These are phyloP conservation scores for Tylopilus vinaceipallidus DNA, from an alignment of 768 basidiomycete genomes.

Conservation along the genomic window DNA sequence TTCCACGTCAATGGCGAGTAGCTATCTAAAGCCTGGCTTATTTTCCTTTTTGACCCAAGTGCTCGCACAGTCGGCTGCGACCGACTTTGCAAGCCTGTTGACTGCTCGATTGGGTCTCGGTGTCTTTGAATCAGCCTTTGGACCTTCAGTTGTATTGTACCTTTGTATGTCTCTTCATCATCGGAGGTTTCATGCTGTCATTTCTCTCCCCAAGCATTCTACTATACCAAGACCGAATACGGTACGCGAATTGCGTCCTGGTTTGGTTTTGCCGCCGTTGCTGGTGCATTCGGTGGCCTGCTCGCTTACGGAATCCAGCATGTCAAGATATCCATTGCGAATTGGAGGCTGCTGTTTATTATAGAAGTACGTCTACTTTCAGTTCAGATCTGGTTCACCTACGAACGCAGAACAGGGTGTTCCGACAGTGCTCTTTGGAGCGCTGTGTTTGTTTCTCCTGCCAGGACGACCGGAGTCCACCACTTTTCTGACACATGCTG, in stretches of 20 bases:
- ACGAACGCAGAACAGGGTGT: slow-evolving; percentile 44
- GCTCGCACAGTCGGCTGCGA: slow-evolving; percentile 23
- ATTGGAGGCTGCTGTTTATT: slow-evolving; percentile 40
- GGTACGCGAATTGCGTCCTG: slow-evolving; percentile 49
- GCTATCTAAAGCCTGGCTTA: background rate
- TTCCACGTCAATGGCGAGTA: slow-evolving; percentile 64
- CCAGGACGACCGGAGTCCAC: slow-evolving; percentile 35
- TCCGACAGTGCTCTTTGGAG: slow-evolving; percentile 40
- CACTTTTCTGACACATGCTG: slow-evolving; percentile 31
- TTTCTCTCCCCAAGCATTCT: slow-evolving; percentile 36
- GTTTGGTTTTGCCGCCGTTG: slow-evolving; percentile 56
- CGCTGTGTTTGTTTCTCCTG: slow-evolving; percentile 28
- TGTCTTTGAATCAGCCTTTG: slow-evolving; percentile 36
- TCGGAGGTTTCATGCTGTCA: slow-evolving; percentile 15
- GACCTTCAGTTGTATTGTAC: slow-evolving; percentile 33
- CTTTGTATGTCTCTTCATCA: slow-evolving; percentile 17
- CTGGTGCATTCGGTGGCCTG: slow-evolving; percentile 56
- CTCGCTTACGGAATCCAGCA: slow-evolving; percentile 52
- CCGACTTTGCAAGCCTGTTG: slow-evolving; percentile 28
- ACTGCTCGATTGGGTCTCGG: slow-evolving; percentile 32
- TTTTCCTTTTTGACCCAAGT: background rate
- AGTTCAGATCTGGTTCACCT: background rate
- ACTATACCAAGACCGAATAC: slow-evolving; percentile 47
- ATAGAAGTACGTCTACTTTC: slow-evolving; percentile 18
- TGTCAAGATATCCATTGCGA: slow-evolving; percentile 34